A percentile compares a stretch with the other conserved stretches of the same genome.
These are phyloP conservation scores for Trametes punicea DNA, from an alignment of 768 basidiomycete genomes.

Conservation along the genomic window DNA sequence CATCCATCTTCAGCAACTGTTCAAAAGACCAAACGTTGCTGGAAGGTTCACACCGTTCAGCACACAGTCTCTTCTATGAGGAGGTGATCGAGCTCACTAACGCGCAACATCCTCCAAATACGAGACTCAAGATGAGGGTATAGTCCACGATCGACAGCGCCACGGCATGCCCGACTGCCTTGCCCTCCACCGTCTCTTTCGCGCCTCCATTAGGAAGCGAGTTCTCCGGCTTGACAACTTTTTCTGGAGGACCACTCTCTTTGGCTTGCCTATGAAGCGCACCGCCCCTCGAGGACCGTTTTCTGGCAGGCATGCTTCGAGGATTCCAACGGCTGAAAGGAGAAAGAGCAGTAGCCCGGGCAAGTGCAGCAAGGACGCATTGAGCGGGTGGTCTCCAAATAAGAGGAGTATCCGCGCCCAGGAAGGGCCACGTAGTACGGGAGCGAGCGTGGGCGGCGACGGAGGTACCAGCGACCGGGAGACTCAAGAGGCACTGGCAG, in stretches of 20 bases:
- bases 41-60: not conserved
- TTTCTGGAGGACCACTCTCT: not conserved
- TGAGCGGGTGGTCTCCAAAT: not conserved
- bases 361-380: not conserved
- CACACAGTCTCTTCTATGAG: not conserved
- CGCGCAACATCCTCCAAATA: slow-evolving; percentile 85
- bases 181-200: not conserved
- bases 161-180: slow-evolving; percentile 17
- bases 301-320: not conserved
- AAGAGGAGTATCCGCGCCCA: not conserved
- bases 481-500: no score
- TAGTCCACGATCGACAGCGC: slow-evolving; percentile 35
- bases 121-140: slow-evolving; percentile 48
- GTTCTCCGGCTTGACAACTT: no score
- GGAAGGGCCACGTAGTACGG: not conserved
- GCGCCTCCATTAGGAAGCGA: not conserved
- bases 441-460: not conserved
- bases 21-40: slow-evolving; percentile 82
- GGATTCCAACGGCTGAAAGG: not conserved
- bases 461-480: no score
- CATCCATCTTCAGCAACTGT: slow-evolving; percentile 64
- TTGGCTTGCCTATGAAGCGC: not conserved
- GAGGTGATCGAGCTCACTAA: slow-evolving; percentile 34
- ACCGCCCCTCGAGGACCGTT: not conserved
- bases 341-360: not conserved